A percentile compares a stretch with the other conserved stretches of the same genome.
Conservation (phyloP, 163 green algal species). For the Smithsoniella earleae region DNA sequence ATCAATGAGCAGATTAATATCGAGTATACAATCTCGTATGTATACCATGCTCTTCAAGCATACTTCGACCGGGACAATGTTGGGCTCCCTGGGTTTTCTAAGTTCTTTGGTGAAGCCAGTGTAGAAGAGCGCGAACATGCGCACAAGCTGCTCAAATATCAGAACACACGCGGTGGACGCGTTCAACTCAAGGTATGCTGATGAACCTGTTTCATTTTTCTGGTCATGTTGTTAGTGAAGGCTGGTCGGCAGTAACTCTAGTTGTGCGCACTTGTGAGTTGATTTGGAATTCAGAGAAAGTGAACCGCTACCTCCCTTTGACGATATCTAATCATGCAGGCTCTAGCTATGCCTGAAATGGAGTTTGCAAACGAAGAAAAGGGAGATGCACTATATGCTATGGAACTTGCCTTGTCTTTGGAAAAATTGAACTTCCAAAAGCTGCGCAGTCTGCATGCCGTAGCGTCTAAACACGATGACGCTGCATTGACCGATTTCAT, state of each 20-base stretch:
- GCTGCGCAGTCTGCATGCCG: conserved; percentile 60
- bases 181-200: conserved; percentile 49
- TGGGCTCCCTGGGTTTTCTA: conserved; percentile 72
- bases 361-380: conserved; percentile 51
- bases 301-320: too few species aligned
- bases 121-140: conserved; percentile 76
- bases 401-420: conserved; percentile 69
- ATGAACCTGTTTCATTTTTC: background rate
- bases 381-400: conserved; percentile 66
- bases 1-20: conserved; percentile 97
- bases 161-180: conserved; percentile 67
- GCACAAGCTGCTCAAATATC: conserved; percentile 78
- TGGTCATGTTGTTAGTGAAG: too few species aligned
- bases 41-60: conserved; percentile 74
- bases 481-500: conserved; percentile 81
- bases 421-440: conserved; percentile 85
- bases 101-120: conserved; percentile 72
- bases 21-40: conserved; percentile 82
- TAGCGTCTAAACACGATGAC: conserved; percentile 73
- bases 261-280: too few species aligned
- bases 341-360: conserved; percentile 54
- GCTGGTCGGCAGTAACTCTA: too few species aligned
- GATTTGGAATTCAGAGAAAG: too few species aligned
- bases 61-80: conserved; percentile 94
- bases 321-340: conserved; percentile 27